Evolutionary conservation across 1,139 yeast species (phyloP), one percentile per base, ranked within the genome.

Genomic region (Spathaspora sp.): DNA sequence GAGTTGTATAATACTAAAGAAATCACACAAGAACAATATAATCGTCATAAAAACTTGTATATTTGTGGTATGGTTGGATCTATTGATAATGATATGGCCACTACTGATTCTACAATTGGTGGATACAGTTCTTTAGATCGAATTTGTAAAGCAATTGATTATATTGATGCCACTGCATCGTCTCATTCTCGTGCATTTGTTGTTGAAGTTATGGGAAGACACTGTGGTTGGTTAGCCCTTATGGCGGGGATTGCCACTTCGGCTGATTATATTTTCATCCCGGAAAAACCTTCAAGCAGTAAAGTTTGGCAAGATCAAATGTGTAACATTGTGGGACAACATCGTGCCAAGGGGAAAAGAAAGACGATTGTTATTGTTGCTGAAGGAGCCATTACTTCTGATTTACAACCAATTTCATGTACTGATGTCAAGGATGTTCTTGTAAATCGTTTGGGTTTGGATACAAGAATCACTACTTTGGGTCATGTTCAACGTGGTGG

Each of bases 401-500:
- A 84, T 51, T 72, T 86, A 58, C 76, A 78, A 44, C 87, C 87
- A 42, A 83, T 86, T 55, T 70, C 86, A 4, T 72, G 87, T 31
- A 77, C 81, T 23, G 82, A 82, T 50, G 93, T 86, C 40, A 83
- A 82, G 59, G 78, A 82, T 42, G 90, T 81, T 7, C 70, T 86
- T 54, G 87, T 85, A 15, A 84, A 83, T 29, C 59, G 60, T 44
- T 67, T 86, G 51, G 89, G 89, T 11, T 70, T 86, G 48, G 95
- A 86, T 63, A 86, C 95, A 6, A 78, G 91, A 66, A 81, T 86
- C 55, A 86, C 95, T 40, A 84, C 86, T 11, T 73, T 86, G 60
- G 95, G 95, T 41, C 95, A 86, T 59, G 95, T 86, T 39, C 95
- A 86, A 70, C 76, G 95, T 68, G 95, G 95, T 68, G 95, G 95